Evolutionary conservation across 257 asterid species (phyloP).

Genomic region (Nicotiana sylvestris): DNA sequence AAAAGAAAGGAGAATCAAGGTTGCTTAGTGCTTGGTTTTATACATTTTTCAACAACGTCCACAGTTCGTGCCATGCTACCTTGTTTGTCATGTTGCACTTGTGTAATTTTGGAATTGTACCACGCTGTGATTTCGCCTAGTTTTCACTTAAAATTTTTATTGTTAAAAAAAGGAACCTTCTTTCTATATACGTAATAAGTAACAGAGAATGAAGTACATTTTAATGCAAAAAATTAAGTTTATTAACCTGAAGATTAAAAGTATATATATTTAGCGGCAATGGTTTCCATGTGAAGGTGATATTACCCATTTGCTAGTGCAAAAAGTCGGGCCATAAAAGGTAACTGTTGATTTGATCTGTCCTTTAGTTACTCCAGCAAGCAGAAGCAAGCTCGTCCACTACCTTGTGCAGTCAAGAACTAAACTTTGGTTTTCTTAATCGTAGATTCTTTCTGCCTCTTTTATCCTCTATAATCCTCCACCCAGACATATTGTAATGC

Average conservation of each 20-base stretch:
- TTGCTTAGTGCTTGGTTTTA: background rate
- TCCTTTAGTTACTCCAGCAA: background rate
- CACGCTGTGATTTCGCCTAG: background rate
- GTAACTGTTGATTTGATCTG: background rate
- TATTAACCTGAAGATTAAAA: background rate
- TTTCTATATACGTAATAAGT: background rate
- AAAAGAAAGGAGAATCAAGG: background rate
- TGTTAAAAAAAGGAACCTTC: background rate
- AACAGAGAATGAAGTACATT: background rate
- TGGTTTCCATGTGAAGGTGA: background rate
- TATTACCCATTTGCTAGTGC: background rate
- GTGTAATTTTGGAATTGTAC: background rate
- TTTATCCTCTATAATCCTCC: background rate
- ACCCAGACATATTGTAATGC: background rate
- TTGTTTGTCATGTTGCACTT: background rate
- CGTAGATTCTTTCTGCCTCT: background rate
- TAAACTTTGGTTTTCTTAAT: background rate
- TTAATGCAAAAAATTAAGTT: background rate
- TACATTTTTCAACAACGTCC: background rate
- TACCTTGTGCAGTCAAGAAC: background rate
- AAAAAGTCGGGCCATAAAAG: background rate
- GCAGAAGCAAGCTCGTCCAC: background rate
- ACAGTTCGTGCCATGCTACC: background rate
- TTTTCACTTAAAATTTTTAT: background rate
- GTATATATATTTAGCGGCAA: background rate